Conservation (phyloP, 306 rosid genomes). For the barrel medic (Medicago truncatula) region DNA sequence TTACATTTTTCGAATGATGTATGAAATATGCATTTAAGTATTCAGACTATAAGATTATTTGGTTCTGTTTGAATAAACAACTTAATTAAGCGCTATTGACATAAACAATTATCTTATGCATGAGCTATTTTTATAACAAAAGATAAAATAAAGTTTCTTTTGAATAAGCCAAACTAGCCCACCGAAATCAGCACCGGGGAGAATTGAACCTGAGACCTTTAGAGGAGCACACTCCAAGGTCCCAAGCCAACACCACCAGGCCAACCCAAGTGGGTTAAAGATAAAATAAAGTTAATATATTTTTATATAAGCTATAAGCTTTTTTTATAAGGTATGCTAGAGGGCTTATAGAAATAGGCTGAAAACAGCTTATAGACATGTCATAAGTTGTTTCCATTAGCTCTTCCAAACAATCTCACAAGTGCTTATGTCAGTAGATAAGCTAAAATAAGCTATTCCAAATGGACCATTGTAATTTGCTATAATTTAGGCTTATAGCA, state of each 20-base stretch:
- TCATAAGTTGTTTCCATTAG: background rate
- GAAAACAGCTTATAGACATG: background rate
- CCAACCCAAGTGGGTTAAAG: too few relatives aligned
- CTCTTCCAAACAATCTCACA: background rate
- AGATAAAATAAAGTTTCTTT: background rate
- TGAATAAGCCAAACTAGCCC: too few relatives aligned
- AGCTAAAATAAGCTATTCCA: background rate
- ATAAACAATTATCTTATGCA: background rate
- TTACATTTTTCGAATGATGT: background rate
- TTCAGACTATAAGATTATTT: background rate
- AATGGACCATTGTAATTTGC: background rate
- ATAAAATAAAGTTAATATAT: background rate
- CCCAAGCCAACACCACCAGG: too few relatives aligned
- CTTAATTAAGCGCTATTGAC: background rate
- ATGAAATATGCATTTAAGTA: background rate
- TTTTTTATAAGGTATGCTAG: background rate
- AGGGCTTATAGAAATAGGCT: background rate
- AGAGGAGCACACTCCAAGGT: too few relatives aligned
- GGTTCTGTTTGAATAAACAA: background rate
- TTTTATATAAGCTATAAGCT: background rate
- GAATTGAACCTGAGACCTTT: too few relatives aligned
- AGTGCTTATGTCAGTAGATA: background rate
- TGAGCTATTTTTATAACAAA: background rate
- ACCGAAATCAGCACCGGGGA: too few relatives aligned
- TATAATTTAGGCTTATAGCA: conserved; percentile 29